Evolutionary conservation across 768 basidiomycete genomes (phyloP).

Genomic region (Leccinellum rugosiceps): DNA sequence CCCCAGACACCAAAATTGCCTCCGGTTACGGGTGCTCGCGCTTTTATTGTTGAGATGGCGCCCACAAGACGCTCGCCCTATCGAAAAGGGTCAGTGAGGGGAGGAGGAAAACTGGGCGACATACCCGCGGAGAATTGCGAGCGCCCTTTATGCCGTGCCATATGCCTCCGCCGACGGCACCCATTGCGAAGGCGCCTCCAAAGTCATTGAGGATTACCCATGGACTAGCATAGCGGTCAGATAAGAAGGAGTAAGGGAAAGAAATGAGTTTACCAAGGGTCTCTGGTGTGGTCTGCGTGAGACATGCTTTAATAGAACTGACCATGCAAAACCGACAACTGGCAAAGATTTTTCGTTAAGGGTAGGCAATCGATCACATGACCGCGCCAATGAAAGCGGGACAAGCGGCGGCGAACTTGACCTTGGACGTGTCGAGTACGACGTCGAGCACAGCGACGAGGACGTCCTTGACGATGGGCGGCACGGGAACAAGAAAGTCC

Average conservation of each 20-base stretch:
- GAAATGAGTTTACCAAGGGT: conserved; percentile 64
- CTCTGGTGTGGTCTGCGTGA: conserved; percentile 89
- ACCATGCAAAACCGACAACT: not conserved
- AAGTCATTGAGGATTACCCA: conserved; percentile 99
- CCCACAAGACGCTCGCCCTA: conserved; percentile 94
- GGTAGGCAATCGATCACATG: conserved; percentile 31
- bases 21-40: conserved; percentile 95
- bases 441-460: conserved; percentile 9
- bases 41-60: conserved; percentile 94
- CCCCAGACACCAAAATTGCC: conserved; percentile 97
- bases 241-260: too few relatives aligned
- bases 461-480: conserved; percentile 16
- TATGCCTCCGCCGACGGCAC: conserved; percentile 94
- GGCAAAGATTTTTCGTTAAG: conserved; percentile 29
- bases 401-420: conserved; percentile 9
- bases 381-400: conserved; percentile 23
- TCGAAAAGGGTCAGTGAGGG: not conserved
- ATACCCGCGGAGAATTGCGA: conserved; percentile 89
- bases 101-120: conserved; percentile 23
- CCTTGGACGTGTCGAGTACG: conserved; percentile 19
- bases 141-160: conserved; percentile 99
- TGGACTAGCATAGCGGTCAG: conserved; percentile 53
- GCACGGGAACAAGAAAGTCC: conserved; percentile 25
- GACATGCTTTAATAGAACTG: conserved; percentile 49
- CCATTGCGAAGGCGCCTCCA: conserved; percentile 97